Conservation (phyloP, 805 yeast genomes). For the Hyphopichia homilentoma region DNA sequence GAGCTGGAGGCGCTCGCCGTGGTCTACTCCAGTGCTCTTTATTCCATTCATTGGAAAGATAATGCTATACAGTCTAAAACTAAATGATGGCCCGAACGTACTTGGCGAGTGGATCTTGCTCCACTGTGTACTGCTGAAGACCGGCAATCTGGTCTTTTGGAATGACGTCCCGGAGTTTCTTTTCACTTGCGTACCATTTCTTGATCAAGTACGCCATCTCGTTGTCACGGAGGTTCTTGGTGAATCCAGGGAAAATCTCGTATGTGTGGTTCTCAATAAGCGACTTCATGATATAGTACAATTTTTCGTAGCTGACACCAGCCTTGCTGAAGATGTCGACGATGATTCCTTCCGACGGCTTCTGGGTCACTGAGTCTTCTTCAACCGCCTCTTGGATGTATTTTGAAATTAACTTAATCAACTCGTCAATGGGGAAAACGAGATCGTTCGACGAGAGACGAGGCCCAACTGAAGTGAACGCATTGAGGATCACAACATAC, state of each 20-base stretch:
- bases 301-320: constrained; percentile 60
- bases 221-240: constrained; percentile 29
- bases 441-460: constrained; percentile 65
- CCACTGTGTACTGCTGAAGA: constrained; percentile 45
- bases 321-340: constrained; percentile 60
- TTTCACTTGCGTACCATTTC: constrained; percentile 64
- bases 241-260: constrained; percentile 50
- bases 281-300: constrained; percentile 62
- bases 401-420: constrained; percentile 62
- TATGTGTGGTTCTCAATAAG: constrained; percentile 56
- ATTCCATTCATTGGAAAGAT: no score
- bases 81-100: constrained; percentile 16
- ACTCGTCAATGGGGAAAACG: constrained; percentile 73
- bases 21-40: no score
- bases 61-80: no score
- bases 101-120: constrained; percentile 52
- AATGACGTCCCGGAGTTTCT: constrained; percentile 57
- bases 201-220: constrained; percentile 66
- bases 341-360: constrained; percentile 50
- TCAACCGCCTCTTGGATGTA: constrained; percentile 42
- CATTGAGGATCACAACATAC: constrained; percentile 32
- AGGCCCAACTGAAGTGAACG: constrained; percentile 53
- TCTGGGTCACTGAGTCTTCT: constrained; percentile 27
- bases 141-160: constrained; percentile 42
- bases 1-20: no score